These are phyloP conservation scores for Zhuliangozyma blackwelliae DNA, from an alignment of 1,139 yeast genomes.

Conservation along the genomic window DNA sequence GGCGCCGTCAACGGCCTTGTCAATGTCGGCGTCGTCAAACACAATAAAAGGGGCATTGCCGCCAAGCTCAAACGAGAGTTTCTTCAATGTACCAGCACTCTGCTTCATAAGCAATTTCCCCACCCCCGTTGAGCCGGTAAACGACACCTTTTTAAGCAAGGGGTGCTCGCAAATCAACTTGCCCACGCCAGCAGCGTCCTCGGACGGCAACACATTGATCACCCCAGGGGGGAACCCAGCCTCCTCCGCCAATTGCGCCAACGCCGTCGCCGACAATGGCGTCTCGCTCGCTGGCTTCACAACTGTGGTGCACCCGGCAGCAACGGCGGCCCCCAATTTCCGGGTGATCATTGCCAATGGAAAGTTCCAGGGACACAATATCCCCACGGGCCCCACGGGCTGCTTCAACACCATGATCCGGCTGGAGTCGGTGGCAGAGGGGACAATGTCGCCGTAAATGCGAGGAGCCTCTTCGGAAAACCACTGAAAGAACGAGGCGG, in stretches of 20 bases:
- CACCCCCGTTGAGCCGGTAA: constrained; percentile 86
- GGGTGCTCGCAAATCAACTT: constrained; percentile 65
- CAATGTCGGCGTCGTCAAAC: constrained; percentile 78
- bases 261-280: constrained; percentile 79
- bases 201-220: constrained; percentile 62
- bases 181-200: constrained; percentile 61
- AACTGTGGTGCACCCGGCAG: constrained; percentile 90
- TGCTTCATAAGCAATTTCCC: constrained; percentile 80
- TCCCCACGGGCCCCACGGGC: constrained; percentile 88
- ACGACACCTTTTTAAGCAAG: constrained; percentile 68
- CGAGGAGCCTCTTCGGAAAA: constrained; percentile 84
- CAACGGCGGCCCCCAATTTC: constrained; percentile 86
- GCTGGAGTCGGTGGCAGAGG: constrained; percentile 52
- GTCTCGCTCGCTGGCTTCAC: constrained; percentile 90
- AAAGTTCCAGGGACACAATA: constrained; percentile 94
- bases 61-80: constrained; percentile 82
- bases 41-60: constrained; percentile 93
- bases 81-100: constrained; percentile 73
- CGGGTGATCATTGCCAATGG: constrained; percentile 94
- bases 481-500: constrained; percentile 84
- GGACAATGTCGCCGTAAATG: constrained; percentile 66
- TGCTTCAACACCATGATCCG: constrained; percentile 67
- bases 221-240: constrained; percentile 91
- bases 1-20: constrained; percentile 72
- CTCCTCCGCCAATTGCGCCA: constrained; percentile 64